These are phyloP conservation scores for Zizania palustris DNA, from an alignment of 202 grass and related monocot genomes.

Conservation along the genomic window DNA sequence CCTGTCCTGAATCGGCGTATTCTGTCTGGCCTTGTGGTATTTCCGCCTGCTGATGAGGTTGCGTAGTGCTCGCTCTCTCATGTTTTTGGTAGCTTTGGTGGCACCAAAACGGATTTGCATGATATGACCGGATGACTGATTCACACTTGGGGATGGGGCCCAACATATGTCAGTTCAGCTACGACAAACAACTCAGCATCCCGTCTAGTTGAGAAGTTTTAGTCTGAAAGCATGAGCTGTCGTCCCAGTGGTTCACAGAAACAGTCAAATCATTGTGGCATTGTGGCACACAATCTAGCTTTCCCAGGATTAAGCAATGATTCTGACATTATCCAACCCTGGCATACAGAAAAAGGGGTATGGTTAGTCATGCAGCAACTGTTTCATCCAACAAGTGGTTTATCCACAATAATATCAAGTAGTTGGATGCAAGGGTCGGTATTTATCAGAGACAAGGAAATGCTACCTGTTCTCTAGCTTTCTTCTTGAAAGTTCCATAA, in stretches of 20 bases:
- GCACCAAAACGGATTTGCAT: not conserved
- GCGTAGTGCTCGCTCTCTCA: not conserved
- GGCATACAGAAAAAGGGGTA: slow-evolving; percentile 35
- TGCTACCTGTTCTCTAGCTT: slow-evolving; percentile 89
- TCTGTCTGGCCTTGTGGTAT: slow-evolving; percentile 12
- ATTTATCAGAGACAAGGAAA: slow-evolving; percentile 38
- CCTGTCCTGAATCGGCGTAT: slow-evolving; percentile 2
- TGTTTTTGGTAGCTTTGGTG: slow-evolving; percentile 27
- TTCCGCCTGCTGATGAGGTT: slow-evolving; percentile 12
- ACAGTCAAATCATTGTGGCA: slow-evolving; percentile 49
- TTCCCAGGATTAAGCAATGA: slow-evolving; percentile 88
- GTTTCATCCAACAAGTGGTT: not conserved
- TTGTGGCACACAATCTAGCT: slow-evolving; percentile 61
- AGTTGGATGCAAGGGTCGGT: slow-evolving; percentile 7
- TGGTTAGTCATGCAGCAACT: slow-evolving; percentile 32
- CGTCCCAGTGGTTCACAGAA: slow-evolving; percentile 20
- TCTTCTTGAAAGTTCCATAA: slow-evolving; percentile 87
- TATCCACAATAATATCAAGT: slow-evolving; percentile 22
- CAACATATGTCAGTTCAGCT: slow-evolving; percentile 52
- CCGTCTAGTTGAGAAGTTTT: slow-evolving; percentile 34
- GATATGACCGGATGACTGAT: slow-evolving; percentile 14
- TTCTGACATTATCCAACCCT: slow-evolving; percentile 99
- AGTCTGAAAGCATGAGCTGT: slow-evolving; percentile 13
- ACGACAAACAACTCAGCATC: slow-evolving; percentile 41
- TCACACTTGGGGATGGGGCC: slow-evolving; percentile 28